Evolutionary conservation across 2,329 filamentous ascomycete genomes (phyloP).

Genomic region (Didymella keratinophila): DNA sequence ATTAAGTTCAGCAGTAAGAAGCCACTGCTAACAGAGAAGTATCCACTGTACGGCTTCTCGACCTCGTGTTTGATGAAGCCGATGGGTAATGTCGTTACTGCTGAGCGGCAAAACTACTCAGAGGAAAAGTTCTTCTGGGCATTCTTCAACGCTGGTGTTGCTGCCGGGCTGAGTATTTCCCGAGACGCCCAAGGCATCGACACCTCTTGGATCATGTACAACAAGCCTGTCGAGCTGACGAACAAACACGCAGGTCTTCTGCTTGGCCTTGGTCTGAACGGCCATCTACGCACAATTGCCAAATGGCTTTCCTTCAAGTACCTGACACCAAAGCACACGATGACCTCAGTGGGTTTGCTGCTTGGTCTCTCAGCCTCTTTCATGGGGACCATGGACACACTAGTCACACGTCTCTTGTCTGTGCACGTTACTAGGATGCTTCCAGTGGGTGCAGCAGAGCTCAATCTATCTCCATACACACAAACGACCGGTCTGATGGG

Average conservation of each 20-base stretch:
- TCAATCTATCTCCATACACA: conserved; percentile 90
- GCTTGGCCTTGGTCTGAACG: conserved; percentile 88
- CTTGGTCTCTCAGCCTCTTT: conserved; percentile 92
- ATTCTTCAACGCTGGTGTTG: conserved; percentile 95
- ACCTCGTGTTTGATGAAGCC: conserved; percentile 92
- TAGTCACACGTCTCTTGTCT: conserved; percentile 90
- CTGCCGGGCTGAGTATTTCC: conserved; percentile 91
- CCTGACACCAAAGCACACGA: conserved; percentile 97
- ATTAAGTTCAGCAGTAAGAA: conserved; percentile 87
- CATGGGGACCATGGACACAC: conserved; percentile 94
- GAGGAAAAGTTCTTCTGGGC: conserved; percentile 99
- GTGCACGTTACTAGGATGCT: conserved; percentile 97
- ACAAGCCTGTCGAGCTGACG: conserved; percentile 90
- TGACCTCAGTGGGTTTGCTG: conserved; percentile 97
- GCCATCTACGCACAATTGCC: conserved; percentile 89
- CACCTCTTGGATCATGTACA: conserved; percentile 98
- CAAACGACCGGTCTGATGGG: conserved; percentile 98
- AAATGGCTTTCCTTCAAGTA: conserved; percentile 99
- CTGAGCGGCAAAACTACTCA: conserved; percentile 84
- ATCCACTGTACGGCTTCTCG: conserved; percentile 88
- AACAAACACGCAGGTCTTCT: conserved; percentile 97
- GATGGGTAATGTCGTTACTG: conserved; percentile 89
- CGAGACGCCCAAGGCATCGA: conserved; percentile 91
- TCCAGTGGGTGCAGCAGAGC: conserved; percentile 87
- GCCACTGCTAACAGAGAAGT: conserved; percentile 90